Evolutionary conservation across 1,139 yeast species (phyloP), one percentile per base, ranked within the genome.

Genomic region (Candida sanyaensis): DNA sequence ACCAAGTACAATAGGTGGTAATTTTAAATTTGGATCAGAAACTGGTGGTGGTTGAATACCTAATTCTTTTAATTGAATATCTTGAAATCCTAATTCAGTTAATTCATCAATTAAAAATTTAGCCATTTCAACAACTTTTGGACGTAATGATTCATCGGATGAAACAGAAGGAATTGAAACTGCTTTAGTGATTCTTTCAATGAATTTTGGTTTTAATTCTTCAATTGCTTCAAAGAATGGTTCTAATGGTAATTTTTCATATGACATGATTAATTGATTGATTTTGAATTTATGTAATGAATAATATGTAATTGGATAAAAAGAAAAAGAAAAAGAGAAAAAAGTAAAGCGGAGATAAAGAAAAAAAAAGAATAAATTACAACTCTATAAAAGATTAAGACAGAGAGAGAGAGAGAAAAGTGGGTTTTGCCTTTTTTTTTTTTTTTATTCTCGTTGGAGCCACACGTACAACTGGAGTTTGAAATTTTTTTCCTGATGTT

Each of bases 161-260:
- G 98, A 91, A 36, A 95, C 97, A 5, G 98, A 92, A 44, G 96
- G 96, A 59, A 93, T 95, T 50, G 91, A 88, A 44, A 95, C 92
- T 10, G 97, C 97, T 49, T 85, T 76, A 43, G 83, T 71, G 53
- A 93, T 78, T 58, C 95, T 76, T 50, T 80, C 73, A 55, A 88
- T 81, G 71, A 84, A 87, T 50, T 75, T 69, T 2, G 90, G 88
- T 63, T 85, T 83, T 63, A 86, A 77, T 60, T 82, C 87, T 56
- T 85, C 89, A 58, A 88, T 83, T 60, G 83, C 81, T 36, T 70
- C 66, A 65, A 84, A 86, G 53, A 75, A 67, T 23, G 77, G 74
- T 46, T 75, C 73, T 51, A 76, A 67, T 41, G 72, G 72, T 52
- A 75, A 66, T 54, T 73, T 73, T 41, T 69, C 73, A 61, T 69